Base-by-base conservation (phyloP, 1,284 basidiomycete genomes). In the Mrakiaceae sp. region DNA sequence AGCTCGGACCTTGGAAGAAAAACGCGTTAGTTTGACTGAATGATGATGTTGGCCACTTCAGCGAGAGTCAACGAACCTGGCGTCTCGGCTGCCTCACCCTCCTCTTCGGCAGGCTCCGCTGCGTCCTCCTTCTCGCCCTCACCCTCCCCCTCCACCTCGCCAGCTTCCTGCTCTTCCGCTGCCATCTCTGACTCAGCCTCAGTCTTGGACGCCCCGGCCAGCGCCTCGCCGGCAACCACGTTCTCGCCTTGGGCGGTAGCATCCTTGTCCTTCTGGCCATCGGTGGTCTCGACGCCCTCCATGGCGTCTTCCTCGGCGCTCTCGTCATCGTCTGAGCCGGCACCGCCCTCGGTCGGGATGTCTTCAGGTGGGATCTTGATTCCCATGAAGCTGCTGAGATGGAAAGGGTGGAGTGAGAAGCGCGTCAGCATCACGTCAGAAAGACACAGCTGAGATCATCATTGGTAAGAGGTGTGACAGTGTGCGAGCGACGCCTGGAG, bases 161-260 rank as follows among this genome's bases (percentile, higher is more conserved):
- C 57, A 16, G 11, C 44, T 42, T 12, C 57, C 6, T 27, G 6
- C n/a, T 39, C 48, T 4, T 58, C 57, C 8, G 58, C 46, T 7
- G 48, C 40, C 27, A 43, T 43, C 27, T 49, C 50, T 6, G 42
- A 11, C 11, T 11, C 49, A 51, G 11, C 49, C 11, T 51, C 49
- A 11, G 16, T 51, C n/a, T 51, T 51, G 49, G 49, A 11, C 11
- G 11, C 49, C 49, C 27, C 27, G 27, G 27, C 27, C 27, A 27
- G 27, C 27, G 27, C 64, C 12, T 66, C 62, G 50, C 66, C 62
- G 8, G 16, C 55, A n/a, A 52, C 66, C 9, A 39, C 55, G 10
- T 43, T 27, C 16, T 64, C 57, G 6, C 48, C n/a, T 43, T 27
- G 27, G 27, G 27, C 27, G 27, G 27, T 27, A 27, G 27, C 27